Base-by-base conservation (phyloP, 2,329 filamentous ascomycete species). In the Pyricularia sp. region DNA sequence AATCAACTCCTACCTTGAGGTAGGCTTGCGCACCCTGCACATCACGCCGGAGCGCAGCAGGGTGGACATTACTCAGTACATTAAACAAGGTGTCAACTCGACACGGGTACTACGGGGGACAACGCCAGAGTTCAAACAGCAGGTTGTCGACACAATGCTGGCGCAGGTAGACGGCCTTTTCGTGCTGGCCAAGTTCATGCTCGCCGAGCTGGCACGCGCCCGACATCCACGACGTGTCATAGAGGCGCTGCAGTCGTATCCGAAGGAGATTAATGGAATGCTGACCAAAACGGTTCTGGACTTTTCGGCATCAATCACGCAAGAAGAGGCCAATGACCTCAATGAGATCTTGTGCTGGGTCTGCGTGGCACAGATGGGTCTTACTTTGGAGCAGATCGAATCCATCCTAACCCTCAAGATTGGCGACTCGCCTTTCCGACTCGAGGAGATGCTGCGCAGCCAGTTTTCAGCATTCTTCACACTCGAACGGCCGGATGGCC, bases 101-200 rank as follows among this genome's bases (percentile, higher is more conserved):
- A 35, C 63, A 3, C 53, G 55, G 12, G 44, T 64, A 1, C 31
- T 64, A 3, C 53, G 63, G 3, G 28, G 55, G 22, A 44, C 49
- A 6, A 44, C 63, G 3, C 53, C 33, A 6, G 63, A 60, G 53
- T 64, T 64, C 33, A 60, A 30, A 13, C 33, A 60, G 8, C 49
- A 60, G 24, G 63, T 64, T 12, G 40, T 64, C 7, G 55, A 28
- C 6, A 57, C 59, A 7, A 64, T 64, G 63, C 57, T 26, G 7
- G 24, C 33, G 16, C 63, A 64, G 31, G 63, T 64, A 6, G 63
- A 64, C 55, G 63, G 63, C 5, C 63, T 64, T 12, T 64, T 64
- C 12, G 55, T 64, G 9, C 63, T 64, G 33, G 63, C 63, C 55
- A 60, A 64, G 22, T 64, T 64, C 55, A 64, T 64, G 63, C 63